Conservation (phyloP, 192 early-diverging fungal genomes). For the Podila minutissima region DNA sequence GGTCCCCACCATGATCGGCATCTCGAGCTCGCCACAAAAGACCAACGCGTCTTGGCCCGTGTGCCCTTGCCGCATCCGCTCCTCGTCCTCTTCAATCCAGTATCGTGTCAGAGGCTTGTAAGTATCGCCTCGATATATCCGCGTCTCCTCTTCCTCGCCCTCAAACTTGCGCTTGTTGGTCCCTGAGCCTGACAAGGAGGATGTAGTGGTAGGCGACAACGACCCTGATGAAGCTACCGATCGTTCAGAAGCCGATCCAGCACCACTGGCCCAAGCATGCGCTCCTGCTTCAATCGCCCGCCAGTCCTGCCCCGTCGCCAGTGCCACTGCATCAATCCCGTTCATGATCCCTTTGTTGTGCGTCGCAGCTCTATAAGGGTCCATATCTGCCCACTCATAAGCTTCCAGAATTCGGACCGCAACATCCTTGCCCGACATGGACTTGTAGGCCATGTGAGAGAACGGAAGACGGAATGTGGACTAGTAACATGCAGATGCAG, state of each 20-base stretch:
- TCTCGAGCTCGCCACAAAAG: constrained; percentile 73
- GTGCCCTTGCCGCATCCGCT: constrained; percentile 23
- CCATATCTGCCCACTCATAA: constrained; percentile 73
- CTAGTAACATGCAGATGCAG: constrained; percentile 3
- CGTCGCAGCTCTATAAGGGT: constrained; percentile 76
- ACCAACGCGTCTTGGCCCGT: constrained; percentile 46
- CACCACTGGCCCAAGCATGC: constrained; percentile 71
- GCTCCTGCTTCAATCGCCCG: constrained; percentile 77
- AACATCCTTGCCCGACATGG: constrained; percentile 66
- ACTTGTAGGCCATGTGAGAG: constrained; percentile 70
- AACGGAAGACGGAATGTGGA: constrained; percentile 71
- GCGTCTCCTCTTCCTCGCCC: neutral
- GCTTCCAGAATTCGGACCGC: constrained; percentile 75
- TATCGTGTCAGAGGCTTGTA: constrained; percentile 79
- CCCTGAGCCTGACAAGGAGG: neutral
- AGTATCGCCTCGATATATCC: constrained; percentile 36
- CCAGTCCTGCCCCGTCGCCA: constrained; percentile 85
- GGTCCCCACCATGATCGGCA: constrained; percentile 79
- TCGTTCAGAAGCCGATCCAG: constrained; percentile 32
- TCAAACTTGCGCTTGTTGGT: constrained; percentile 26
- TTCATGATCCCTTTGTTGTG: constrained; percentile 90
- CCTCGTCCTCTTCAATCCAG: constrained; percentile 69
- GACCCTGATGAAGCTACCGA: neutral
- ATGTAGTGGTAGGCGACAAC: neutral
- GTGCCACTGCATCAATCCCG: constrained; percentile 79